phyloP scores from a whole-genome alignment of 441 rosid species.

The Hypseocharis bilobata region DNA sequence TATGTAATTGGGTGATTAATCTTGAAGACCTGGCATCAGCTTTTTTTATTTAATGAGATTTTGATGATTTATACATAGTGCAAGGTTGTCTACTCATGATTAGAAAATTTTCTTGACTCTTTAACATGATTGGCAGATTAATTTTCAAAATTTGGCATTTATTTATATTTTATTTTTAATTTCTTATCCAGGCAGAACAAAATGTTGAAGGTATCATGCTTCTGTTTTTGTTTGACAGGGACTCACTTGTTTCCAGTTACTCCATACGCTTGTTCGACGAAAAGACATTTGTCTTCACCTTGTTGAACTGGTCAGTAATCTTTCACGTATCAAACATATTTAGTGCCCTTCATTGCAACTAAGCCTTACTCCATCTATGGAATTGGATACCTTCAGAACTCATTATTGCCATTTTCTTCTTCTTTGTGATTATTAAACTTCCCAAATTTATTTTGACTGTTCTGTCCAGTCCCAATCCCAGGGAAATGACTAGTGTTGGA shows the following conservation, averaged over 20 bases:
- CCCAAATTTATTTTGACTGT: too few relatives aligned
- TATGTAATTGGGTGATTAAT: too few relatives aligned
- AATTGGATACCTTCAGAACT: neutral
- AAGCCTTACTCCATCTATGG: neutral
- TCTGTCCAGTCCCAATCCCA: neutral
- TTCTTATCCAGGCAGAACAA: constrained; percentile 7
- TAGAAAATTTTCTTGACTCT: neutral
- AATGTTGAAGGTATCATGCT: constrained; percentile 7
- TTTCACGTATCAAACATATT: neutral
- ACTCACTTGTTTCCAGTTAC: constrained; percentile 67
- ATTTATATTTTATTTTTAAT: neutral
- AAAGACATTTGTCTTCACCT: constrained; percentile 70
- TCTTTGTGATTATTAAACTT: neutral
- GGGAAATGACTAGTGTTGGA: neutral
- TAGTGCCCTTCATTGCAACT: neutral
- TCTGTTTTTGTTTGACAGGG: constrained; percentile 34
- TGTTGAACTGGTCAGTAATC: constrained; percentile 59
- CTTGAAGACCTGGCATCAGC: too few relatives aligned
- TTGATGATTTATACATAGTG: neutral
- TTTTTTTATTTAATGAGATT: too few relatives aligned
- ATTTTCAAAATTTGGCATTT: constrained; percentile 1
- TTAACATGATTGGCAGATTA: too few relatives aligned
- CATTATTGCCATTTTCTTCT: neutral
- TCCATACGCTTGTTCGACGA: constrained; percentile 71
- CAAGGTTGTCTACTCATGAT: neutral